Conservation (phyloP, 1,139 yeast genomes). For the Saccharomyces hybrid region DNA sequence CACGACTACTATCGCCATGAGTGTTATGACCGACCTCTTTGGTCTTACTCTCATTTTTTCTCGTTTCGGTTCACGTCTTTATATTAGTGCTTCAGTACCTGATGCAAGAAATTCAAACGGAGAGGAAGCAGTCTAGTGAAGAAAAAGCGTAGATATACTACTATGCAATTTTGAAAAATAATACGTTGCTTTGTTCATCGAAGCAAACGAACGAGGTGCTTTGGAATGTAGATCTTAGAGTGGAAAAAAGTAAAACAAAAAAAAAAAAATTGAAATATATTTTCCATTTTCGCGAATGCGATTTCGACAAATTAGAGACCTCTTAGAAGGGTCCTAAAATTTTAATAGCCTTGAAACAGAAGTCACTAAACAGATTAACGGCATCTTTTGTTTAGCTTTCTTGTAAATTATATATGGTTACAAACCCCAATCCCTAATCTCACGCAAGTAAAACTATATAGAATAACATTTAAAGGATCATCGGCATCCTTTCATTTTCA, state of each 20-base stretch:
- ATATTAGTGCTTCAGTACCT: background rate
- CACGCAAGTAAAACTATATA: background rate
- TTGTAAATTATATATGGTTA: background rate
- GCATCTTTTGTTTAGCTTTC: background rate
- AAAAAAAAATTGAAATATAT: background rate
- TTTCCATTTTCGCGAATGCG: background rate
- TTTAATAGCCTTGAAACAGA: background rate
- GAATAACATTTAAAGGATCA: background rate
- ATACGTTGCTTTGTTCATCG: background rate
- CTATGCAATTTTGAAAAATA: background rate
- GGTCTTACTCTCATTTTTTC: constrained; percentile 1
- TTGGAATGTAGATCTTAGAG: background rate
- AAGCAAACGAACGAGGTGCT: background rate
- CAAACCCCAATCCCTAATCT: background rate
- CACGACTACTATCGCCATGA: background rate
- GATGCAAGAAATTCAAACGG: background rate
- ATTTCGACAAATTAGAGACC: background rate
- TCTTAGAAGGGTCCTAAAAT: background rate
- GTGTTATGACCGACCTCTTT: background rate
- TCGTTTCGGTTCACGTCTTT: background rate
- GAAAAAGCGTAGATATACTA: background rate
- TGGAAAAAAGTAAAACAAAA: background rate
- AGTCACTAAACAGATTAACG: background rate
- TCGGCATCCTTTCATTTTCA: background rate
- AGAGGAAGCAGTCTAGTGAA: background rate